Evolutionary conservation across 805 yeast species (phyloP).

Genomic region (Starmerella stellata): DNA sequence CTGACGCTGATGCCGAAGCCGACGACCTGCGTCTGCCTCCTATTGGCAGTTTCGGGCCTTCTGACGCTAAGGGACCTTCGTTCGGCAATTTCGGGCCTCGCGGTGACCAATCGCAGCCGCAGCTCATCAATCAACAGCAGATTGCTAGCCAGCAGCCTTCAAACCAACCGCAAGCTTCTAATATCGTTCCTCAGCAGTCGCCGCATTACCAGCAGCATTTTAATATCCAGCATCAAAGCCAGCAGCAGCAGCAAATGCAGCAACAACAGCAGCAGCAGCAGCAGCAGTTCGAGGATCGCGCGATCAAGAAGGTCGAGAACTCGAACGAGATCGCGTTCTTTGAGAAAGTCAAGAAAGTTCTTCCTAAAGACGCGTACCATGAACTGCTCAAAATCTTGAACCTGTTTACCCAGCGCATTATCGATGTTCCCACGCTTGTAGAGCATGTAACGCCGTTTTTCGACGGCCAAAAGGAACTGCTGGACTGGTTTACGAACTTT

Average conservation of each 20-base stretch:
- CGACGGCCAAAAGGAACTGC: constrained; percentile 61
- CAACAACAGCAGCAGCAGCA: too few relatives aligned
- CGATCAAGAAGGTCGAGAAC: neutral
- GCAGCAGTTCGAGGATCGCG: neutral
- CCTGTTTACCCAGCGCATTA: constrained; percentile 74
- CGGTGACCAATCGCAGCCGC: neutral
- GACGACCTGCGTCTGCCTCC: constrained; percentile 55
- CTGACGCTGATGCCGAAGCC: constrained; percentile 40
- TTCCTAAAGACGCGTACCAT: constrained; percentile 75
- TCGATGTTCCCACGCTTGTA: constrained; percentile 65
- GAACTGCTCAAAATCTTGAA: constrained; percentile 82
- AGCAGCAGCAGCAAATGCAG: too few relatives aligned
- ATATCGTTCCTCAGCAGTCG: neutral
- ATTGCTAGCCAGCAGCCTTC: too few relatives aligned
- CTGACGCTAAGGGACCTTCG: neutral
- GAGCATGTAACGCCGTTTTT: constrained; percentile 71
- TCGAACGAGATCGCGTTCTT: constrained; percentile 72
- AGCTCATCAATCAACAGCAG: neutral
- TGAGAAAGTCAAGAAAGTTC: constrained; percentile 74
- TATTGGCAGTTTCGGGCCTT: constrained; percentile 68
- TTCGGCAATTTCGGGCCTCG: neutral
- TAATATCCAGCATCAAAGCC: too few relatives aligned
- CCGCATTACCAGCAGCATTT: too few relatives aligned
- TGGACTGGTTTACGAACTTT: constrained; percentile 81
- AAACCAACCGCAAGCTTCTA: too few relatives aligned